Conservation (phyloP, 176 grass and related monocot species). For the Oryza australiensis region DNA sequence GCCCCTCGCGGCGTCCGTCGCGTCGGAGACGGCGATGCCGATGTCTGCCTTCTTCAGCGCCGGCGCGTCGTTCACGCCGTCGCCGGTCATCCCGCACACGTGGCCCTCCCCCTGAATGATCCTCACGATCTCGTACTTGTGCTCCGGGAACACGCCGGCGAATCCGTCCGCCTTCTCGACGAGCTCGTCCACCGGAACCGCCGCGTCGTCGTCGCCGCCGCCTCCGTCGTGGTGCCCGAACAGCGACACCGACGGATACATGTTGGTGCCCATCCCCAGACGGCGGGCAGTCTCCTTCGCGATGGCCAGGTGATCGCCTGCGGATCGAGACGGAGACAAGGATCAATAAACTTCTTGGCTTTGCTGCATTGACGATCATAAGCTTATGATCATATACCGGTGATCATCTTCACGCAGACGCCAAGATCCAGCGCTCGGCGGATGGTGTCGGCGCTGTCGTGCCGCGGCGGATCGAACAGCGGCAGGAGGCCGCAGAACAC, state of each 20-base stretch:
- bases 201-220: slow-evolving; percentile 34
- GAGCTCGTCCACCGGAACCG: slow-evolving; percentile 63
- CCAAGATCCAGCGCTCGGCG: slow-evolving; percentile 74
- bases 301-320: slow-evolving; percentile 88
- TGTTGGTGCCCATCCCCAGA: slow-evolving; percentile 85
- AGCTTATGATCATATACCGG: slow-evolving; percentile 39
- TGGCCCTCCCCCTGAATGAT: slow-evolving; percentile 64
- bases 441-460: slow-evolving; percentile 89
- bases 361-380: neutral
- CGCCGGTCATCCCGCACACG: slow-evolving; percentile 76
- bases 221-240: slow-evolving; percentile 44
- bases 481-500: slow-evolving; percentile 78
- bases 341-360: neutral
- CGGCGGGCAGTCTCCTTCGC: slow-evolving; percentile 92
- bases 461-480: slow-evolving; percentile 83
- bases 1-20: slow-evolving; percentile 75
- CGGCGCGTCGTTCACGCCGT: slow-evolving; percentile 77
- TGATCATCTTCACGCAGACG: slow-evolving; percentile 91
- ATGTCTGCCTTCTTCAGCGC: slow-evolving; percentile 83
- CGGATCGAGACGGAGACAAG: neutral
- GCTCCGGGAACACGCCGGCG: slow-evolving; percentile 88
- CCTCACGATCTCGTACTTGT: slow-evolving; percentile 91
- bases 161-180: slow-evolving; percentile 83
- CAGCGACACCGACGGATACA: slow-evolving; percentile 83
- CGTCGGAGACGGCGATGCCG: slow-evolving; percentile 78